Conservation (phyloP, 495 filamentous ascomycete genomes). For the Hypoxylon rickii region DNA sequence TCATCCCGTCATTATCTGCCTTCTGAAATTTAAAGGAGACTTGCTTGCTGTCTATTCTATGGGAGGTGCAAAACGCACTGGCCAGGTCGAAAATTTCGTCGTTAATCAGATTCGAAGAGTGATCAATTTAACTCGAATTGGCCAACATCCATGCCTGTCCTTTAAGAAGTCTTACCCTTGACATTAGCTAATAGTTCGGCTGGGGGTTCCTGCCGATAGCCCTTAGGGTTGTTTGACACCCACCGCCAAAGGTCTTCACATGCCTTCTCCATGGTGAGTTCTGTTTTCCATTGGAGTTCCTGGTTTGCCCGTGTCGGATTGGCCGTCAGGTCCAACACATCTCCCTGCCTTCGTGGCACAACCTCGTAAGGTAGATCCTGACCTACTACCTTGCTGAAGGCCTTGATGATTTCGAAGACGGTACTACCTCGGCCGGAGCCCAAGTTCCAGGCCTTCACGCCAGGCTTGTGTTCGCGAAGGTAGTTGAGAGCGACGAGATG, state of each 20-base stretch:
- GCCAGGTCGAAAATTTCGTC: slow-evolving; percentile 4
- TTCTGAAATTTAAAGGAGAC: background rate
- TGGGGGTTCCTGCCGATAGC: slow-evolving; percentile 89
- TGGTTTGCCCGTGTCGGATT: slow-evolving; percentile 84
- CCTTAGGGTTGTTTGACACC: slow-evolving; percentile 92
- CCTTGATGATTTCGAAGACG: slow-evolving; percentile 95
- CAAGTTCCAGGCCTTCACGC: slow-evolving; percentile 94
- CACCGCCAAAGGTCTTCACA: slow-evolving; percentile 96
- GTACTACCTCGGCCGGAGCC: slow-evolving; percentile 95
- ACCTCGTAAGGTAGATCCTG: slow-evolving; percentile 86
- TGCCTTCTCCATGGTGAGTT: slow-evolving; percentile 86
- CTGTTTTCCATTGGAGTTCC: slow-evolving; percentile 91
- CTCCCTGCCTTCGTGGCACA: slow-evolving; percentile 78
- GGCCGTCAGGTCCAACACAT: slow-evolving; percentile 92
- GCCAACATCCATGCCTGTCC: too few relatives aligned
- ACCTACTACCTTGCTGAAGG: slow-evolving; percentile 86
- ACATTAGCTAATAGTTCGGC: slow-evolving; percentile 76
- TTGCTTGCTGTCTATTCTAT: slow-evolving; percentile 31
- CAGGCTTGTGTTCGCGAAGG: slow-evolving; percentile 85
- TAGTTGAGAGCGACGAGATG: slow-evolving; percentile 92
- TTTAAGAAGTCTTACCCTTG: slow-evolving; percentile 51
- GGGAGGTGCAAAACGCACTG: slow-evolving; percentile 4
- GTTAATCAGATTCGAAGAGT: slow-evolving; percentile 13
- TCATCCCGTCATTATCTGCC: background rate
- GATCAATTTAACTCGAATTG: background rate